Base-by-base conservation (phyloP, 768 basidiomycete species). In the Pholiota conissans region DNA sequence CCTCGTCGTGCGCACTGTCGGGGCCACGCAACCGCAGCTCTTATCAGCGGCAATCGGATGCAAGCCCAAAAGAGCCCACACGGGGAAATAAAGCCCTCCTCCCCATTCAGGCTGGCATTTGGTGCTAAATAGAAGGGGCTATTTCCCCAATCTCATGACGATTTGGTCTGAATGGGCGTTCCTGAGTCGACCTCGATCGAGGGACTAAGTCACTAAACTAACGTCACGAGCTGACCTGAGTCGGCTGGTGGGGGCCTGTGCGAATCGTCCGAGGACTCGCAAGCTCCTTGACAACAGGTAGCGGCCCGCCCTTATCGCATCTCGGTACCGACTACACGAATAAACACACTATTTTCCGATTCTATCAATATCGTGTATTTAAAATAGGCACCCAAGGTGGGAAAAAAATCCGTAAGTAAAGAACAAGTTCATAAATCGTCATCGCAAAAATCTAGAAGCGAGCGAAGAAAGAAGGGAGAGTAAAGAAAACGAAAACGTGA, bases 171-270 rank as follows among this genome's bases (percentile, higher is more conserved):
- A 48, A 46, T 39, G 22, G 55, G 35, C 29, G 67, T 69, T 62
- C 65, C 67, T 69, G 67, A 67, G 56, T 60, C 52, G 56, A 56
- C 65, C 64, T 66, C 63, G 64, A 65, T 63, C 62, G 58, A 53
- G 61, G 63, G n/a, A n/a, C n/a, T n/a, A n/a, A n/a, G n/a, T n/a
- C n/a, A n/a, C n/a, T n/a, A n/a, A n/a, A 60, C 59, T 37, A 61
- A 24, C 55, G 55, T 54, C 61, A 61, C 61, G 59, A 63, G 53
- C 62, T 52, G 58, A 61, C 55, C 59, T 57, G 56, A 29, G 40
- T 42, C 42, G 35, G 34, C 48, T 42, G n/a, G n/a, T n/a, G n/a
- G n/a, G n/a, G n/a, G 53, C 52, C 30, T 50, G 46, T 55, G 55
- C 13, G 48, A 56, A 35, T 13, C 24, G 49, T 51, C 55, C 58